Percentiles rank a stretch among this genome's conserved stretches.
phyloP scores from a whole-genome alignment of 768 basidiomycete genomes.

The Amanita muscaria region DNA sequence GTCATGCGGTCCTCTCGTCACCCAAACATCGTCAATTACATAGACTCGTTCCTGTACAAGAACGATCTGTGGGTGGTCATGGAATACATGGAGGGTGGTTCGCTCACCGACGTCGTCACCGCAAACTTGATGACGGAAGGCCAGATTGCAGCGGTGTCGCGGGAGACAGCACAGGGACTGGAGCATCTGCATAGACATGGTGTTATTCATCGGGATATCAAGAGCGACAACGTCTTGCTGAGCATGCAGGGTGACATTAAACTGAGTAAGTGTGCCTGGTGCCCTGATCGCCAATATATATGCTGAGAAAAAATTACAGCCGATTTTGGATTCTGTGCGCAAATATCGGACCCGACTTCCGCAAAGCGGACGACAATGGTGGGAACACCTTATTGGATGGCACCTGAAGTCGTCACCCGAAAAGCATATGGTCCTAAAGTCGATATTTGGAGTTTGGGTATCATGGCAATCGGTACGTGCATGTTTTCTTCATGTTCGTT shows the following conservation, averaged over 20 bases:
- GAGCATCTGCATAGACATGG: constrained; percentile 94
- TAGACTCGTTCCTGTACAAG: constrained; percentile 95
- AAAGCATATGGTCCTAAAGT: constrained; percentile 98
- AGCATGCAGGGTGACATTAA: constrained; percentile 96
- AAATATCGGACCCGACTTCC: constrained; percentile 82
- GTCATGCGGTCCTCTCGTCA: constrained; percentile 96
- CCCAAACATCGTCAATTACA: constrained; percentile 99
- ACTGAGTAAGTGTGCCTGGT: constrained; percentile 60
- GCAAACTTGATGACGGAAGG: constrained; percentile 97
- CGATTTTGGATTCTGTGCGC: constrained; percentile 98
- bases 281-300: background rate
- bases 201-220: constrained; percentile 98
- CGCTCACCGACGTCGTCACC: constrained; percentile 91
- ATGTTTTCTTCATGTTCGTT: background rate
- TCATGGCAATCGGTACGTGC: constrained; percentile 82
- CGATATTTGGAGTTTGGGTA: constrained; percentile 95
- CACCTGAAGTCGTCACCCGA: constrained; percentile 93
- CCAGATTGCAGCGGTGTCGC: constrained; percentile 93
- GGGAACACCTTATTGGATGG: constrained; percentile 99
- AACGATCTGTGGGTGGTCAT: constrained; percentile 99
- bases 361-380: constrained; percentile 98
- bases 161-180: constrained; percentile 88
- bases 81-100: constrained; percentile 99
- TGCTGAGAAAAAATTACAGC: constrained; percentile 49
- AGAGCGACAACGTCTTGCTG: constrained; percentile 94